phyloP scores from a whole-genome alignment of 2,329 filamentous ascomycete species.

The Exophiala mesophila region DNA sequence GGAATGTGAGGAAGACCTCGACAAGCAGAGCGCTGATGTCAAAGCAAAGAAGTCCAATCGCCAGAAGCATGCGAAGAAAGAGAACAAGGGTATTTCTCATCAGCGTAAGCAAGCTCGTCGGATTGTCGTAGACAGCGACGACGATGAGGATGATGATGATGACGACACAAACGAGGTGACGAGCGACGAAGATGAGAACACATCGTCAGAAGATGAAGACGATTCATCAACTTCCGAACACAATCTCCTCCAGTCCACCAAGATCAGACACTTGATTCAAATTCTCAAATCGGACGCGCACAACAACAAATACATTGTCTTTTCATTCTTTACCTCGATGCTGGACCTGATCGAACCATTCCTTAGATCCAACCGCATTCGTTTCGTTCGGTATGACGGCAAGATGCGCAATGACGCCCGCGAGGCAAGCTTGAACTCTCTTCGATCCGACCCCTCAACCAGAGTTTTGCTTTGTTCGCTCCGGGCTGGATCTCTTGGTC shows the following conservation, averaged over 20 bases:
- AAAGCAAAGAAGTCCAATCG: slow-evolving; percentile 44
- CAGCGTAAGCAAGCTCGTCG: slow-evolving; percentile 32
- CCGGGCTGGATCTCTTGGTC: slow-evolving; percentile 85
- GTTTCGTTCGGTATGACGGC: slow-evolving; percentile 87
- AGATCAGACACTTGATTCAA: slow-evolving; percentile 78
- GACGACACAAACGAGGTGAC: not conserved
- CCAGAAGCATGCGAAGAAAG: slow-evolving; percentile 33
- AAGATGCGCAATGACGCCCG: slow-evolving; percentile 90
- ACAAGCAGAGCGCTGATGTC: slow-evolving; percentile 47
- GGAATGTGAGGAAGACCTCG: slow-evolving; percentile 71
- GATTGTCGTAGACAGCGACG: slow-evolving; percentile 50
- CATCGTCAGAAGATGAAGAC: slow-evolving; percentile 32
- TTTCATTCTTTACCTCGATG: slow-evolving; percentile 98
- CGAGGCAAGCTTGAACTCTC: slow-evolving; percentile 73
- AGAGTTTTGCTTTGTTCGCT: slow-evolving; percentile 87
- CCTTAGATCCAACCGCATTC: slow-evolving; percentile 66
- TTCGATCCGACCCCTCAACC: slow-evolving; percentile 69
- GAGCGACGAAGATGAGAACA: slow-evolving; percentile 39
- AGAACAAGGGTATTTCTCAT: slow-evolving; percentile 51
- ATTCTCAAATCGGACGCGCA: slow-evolving; percentile 73
- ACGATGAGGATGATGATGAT: slow-evolving; percentile 44
- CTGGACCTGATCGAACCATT: slow-evolving; percentile 94
- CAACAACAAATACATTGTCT: slow-evolving; percentile 95
- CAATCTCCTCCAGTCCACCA: slow-evolving; percentile 64
- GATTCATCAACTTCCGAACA: slow-evolving; percentile 34